Conservation (phyloP, 352 stramenopile genomes). For the Phytopythium ostracodes region DNA sequence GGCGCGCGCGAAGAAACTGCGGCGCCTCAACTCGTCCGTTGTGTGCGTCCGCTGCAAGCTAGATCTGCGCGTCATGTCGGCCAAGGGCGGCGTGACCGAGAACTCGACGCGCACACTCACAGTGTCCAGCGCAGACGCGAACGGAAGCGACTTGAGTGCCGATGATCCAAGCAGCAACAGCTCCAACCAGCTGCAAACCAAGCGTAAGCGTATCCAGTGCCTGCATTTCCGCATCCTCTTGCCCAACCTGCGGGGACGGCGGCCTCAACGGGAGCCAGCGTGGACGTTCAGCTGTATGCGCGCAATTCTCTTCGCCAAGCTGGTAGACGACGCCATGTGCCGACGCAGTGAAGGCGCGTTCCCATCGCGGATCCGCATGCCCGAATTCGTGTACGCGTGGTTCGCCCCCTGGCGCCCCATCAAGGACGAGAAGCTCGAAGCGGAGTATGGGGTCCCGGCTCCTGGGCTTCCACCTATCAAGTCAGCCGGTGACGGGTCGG, state of each 20-base stretch:
- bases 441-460: conserved; percentile 20
- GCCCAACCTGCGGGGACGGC: conserved; percentile 81
- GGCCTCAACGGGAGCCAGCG: conserved; percentile 63
- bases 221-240: conserved; percentile 89
- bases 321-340: conserved; percentile 76
- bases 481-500: conserved; percentile 10
- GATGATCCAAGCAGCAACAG: neutral
- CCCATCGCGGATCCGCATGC: conserved; percentile 78
- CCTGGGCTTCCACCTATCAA: neutral
- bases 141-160: neutral
- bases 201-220: conserved; percentile 69
- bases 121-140: conserved; percentile 1
- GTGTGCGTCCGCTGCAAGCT: conserved; percentile 68
- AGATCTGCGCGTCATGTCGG: conserved; percentile 31
- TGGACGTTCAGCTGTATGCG: conserved; percentile 91
- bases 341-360: conserved; percentile 39
- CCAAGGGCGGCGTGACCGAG: conserved; percentile 18
- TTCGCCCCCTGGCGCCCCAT: conserved; percentile 75
- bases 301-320: conserved; percentile 87
- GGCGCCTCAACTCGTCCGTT: conserved; percentile 6
- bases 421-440: conserved; percentile 51
- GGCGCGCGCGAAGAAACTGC: neutral
- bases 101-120: neutral
- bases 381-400: conserved; percentile 93
- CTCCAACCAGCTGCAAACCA: conserved; percentile 12